phyloP scores from a whole-genome alignment of 2,329 filamentous ascomycete species.

The Endoconidiophora laricicola region DNA sequence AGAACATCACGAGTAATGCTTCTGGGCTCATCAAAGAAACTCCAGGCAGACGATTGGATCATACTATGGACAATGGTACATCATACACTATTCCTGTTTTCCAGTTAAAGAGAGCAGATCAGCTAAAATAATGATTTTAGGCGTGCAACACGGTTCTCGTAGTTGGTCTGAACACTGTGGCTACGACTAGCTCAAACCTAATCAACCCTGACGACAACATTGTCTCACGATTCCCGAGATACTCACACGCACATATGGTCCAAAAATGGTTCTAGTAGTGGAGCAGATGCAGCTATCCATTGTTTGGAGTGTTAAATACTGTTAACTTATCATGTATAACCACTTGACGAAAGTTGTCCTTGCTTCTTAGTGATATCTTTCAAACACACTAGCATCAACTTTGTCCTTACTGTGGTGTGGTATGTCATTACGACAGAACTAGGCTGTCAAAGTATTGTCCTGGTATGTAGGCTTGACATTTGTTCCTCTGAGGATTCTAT shows the following conservation, averaged over 20 bases:
- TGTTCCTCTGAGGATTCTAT: conserved; percentile 33
- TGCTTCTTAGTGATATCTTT: no score
- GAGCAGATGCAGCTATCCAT: conserved; percentile 45
- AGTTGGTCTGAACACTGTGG: conserved; percentile 36
- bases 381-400: background rate
- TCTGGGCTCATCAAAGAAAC: conserved; percentile 28
- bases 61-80: conserved; percentile 37
- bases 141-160: conserved; percentile 37
- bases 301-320: conserved; percentile 39
- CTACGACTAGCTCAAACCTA: conserved; percentile 40
- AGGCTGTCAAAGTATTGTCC: conserved; percentile 31
- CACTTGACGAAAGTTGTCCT: conserved; percentile 30
- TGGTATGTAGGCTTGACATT: conserved; percentile 30
- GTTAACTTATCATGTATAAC: conserved; percentile 39
- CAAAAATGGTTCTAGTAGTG: conserved; percentile 44
- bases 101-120: background rate
- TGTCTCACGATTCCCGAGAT: conserved; percentile 29
- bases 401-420: conserved; percentile 16
- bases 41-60: conserved; percentile 38
- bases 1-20: conserved; percentile 25
- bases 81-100: conserved; percentile 1
- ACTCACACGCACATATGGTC: conserved; percentile 29
- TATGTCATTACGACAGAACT: conserved; percentile 28
- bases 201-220: conserved; percentile 31
- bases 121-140: conserved; percentile 17